Conservation (phyloP, 352 stramenopile genomes). For the Paralagenidium karlingii region DNA sequence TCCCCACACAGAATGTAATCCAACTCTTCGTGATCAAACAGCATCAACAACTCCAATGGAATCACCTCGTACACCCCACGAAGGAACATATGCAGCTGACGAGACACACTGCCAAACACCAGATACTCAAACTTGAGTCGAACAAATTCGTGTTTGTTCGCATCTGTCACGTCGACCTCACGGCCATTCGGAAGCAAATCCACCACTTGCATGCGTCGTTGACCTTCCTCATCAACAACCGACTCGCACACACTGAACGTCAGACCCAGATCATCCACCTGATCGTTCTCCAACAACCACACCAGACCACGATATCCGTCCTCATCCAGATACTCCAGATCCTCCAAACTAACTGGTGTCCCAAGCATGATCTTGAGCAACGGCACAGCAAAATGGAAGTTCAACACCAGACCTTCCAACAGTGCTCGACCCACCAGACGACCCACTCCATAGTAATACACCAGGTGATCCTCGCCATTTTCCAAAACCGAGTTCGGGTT, state of each 20-base stretch:
- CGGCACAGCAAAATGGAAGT: slow-evolving; percentile 89
- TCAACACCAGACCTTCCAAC: slow-evolving; percentile 88
- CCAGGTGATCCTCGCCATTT: slow-evolving; percentile 49
- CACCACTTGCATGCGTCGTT: slow-evolving; percentile 20
- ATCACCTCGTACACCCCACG: slow-evolving; percentile 96
- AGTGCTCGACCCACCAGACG: slow-evolving; percentile 43
- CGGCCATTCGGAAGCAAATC: slow-evolving; percentile 44
- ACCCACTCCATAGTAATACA: slow-evolving; percentile 7
- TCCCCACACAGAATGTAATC: slow-evolving; percentile 95
- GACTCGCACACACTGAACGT: slow-evolving; percentile 48
- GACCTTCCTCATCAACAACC: too few species aligned
- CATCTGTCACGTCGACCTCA: slow-evolving; percentile 15
- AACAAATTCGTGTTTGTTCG: slow-evolving; percentile 20
- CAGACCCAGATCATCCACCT: slow-evolving; percentile 31
- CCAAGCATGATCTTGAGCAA: slow-evolving; percentile 97
- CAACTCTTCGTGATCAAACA: slow-evolving; percentile 96
- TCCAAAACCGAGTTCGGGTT: slow-evolving; percentile 10
- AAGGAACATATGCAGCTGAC: slow-evolving; percentile 85
- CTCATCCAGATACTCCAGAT: slow-evolving; percentile 83
- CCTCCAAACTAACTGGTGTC: slow-evolving; percentile 88
- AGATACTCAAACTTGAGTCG: slow-evolving; percentile 89
- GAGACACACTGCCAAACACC: slow-evolving; percentile 85
- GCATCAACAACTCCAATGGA: slow-evolving; percentile 85
- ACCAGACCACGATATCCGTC: slow-evolving; percentile 40
- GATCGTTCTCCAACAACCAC: slow-evolving; percentile 54